Percentiles rank a stretch among this genome's conserved stretches.
Conservation (phyloP, 1,284 basidiomycete genomes). For the Mixia osmundae region DNA sequence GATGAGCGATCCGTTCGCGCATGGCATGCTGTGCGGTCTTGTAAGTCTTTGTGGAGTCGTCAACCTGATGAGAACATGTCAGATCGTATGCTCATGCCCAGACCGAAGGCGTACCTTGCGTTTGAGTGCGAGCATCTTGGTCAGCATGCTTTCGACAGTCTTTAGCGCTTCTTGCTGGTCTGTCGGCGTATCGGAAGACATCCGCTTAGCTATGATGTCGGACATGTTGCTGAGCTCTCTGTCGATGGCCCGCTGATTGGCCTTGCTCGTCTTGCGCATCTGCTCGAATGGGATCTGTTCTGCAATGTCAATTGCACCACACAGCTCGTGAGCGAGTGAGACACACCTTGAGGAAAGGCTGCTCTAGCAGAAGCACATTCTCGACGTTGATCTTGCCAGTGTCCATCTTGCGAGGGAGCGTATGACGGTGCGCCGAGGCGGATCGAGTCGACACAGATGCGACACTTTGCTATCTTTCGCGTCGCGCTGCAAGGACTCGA, state of each 20-base stretch:
- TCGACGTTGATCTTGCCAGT: slow-evolving; percentile 32
- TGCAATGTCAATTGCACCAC: slow-evolving; percentile 1
- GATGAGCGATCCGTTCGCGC: slow-evolving; percentile 21
- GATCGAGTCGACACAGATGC: no score
- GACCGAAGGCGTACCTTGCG: slow-evolving; percentile 36
- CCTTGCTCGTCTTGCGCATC: slow-evolving; percentile 56
- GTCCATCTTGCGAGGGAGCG: no score
- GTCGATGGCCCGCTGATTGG: slow-evolving; percentile 52
- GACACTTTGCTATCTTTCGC: no score
- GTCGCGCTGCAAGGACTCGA: no score
- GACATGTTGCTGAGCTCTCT: slow-evolving; percentile 36
- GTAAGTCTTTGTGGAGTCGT: slow-evolving; percentile 1
- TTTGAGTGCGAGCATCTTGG: slow-evolving; percentile 47
- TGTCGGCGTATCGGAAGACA: slow-evolving; percentile 24
- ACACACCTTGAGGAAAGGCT: slow-evolving; percentile 52
- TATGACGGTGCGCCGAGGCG: no score
- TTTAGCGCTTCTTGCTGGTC: slow-evolving; percentile 29
- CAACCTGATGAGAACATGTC: slow-evolving; percentile 6
- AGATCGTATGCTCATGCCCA: slow-evolving; percentile 3
- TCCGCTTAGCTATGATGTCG: slow-evolving; percentile 32
- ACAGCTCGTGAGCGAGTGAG: slow-evolving; percentile 8
- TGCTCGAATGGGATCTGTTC: slow-evolving; percentile 71
- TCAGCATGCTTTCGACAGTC: slow-evolving; percentile 48
- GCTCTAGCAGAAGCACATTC: slow-evolving; percentile 62
- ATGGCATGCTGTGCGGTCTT: slow-evolving; percentile 1